Evolutionary conservation across 2,329 filamentous ascomycete species (phyloP), one percentile per base, ranked within the genome.

Genomic region (Cordyceps tenuipes): DNA sequence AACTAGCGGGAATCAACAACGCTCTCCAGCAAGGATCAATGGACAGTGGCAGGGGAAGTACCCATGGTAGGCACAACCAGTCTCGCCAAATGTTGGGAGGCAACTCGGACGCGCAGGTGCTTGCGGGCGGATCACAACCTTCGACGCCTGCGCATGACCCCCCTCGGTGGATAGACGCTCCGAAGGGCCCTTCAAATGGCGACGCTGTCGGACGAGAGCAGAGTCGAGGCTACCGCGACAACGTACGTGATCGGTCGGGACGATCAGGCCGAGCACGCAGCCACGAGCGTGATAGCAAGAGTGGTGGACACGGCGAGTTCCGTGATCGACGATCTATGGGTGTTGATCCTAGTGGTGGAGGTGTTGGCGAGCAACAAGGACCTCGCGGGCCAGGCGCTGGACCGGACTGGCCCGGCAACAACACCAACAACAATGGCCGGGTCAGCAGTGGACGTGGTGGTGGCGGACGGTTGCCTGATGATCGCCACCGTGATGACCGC

Each of bases 1-100:
- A 86, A 65, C 73, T 87, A 34, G 79, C 79, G 13, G 79, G 81
- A 50, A 86, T 87, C 62, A 84, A 85, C 64, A 83, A 72, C 63
- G 82, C 78, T 55, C 75, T 85, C 4, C 79, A 81, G 64, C 78
- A 78, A 67, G 67, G 66, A 69, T 80, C 65, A 64, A 75, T 67
- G 73, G 74, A 68, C 1, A 72, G 74, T 1, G 55, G 63, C 41
- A 21, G 43, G 17, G 19, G 21, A 34, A 49, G n/a, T 21, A 54
- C 5, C 31, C 41, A 54, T 15, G 48, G 57, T 34, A 66, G 73
- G 61, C 63, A 73, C 63, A 68, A 69, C 64, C 71, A 73, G 66
- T 63, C 73, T 31, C 70, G 76, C 15, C 73, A 72, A 57, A 77
- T 75, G 61, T 67, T 84, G 41, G 57, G 56, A 44, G 79, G 75